Conservation (phyloP, 768 basidiomycete genomes). For the Leucocoprinus sp. region DNA sequence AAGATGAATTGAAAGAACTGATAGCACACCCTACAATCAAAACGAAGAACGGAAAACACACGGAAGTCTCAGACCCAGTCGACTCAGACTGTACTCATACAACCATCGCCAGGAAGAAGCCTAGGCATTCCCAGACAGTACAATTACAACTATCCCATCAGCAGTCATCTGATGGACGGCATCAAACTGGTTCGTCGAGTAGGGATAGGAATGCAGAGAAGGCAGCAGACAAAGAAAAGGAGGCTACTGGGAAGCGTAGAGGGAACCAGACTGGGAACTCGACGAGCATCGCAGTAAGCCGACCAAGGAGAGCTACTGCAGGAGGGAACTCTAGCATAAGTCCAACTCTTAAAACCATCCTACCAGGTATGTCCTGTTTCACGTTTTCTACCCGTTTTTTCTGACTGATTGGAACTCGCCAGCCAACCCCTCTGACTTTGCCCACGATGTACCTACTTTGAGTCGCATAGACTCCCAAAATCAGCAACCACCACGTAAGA, state of each 20-base stretch:
- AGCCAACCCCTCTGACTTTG: constrained; percentile 13
- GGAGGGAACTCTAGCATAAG: constrained; percentile 28
- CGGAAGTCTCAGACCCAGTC: too few species aligned
- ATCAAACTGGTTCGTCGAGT: neutral
- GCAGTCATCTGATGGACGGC: neutral
- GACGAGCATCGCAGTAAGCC: constrained; percentile 14
- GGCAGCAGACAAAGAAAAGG: neutral
- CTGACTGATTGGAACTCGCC: neutral
- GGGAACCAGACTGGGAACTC: constrained; percentile 8
- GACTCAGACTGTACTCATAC: too few species aligned
- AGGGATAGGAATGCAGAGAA: neutral
- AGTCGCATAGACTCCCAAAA: constrained; percentile 8
- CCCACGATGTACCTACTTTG: neutral
- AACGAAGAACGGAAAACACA: too few species aligned
- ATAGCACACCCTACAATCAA: too few species aligned
- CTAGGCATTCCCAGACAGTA: neutral
- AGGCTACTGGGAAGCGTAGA: constrained; percentile 7
- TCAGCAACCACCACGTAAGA: constrained; percentile 40
- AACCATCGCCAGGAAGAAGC: neutral
- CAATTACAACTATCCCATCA: neutral
- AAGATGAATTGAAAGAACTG: too few species aligned
- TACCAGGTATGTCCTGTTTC: constrained; percentile 45
- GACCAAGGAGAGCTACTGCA: constrained; percentile 12
- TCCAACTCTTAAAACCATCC: constrained; percentile 60
- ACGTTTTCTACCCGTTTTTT: neutral